A percentile compares a stretch with the other conserved stretches of the same genome.
Conservation (phyloP, 164 flowering plant genomes). For the Annona squamosa region DNA sequence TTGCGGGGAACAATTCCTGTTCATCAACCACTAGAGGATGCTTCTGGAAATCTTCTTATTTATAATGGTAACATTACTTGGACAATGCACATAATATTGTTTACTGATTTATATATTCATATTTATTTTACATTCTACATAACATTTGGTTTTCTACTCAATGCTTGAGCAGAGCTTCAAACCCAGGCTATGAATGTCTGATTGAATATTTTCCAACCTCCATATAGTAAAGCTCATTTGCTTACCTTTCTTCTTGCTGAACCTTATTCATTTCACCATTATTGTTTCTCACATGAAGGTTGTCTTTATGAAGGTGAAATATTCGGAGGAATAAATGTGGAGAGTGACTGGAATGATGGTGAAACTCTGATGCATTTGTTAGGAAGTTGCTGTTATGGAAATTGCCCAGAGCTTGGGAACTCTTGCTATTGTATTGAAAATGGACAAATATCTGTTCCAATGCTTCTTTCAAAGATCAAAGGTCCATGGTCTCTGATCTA, state of each 20-base stretch:
- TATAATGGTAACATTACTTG: conserved; percentile 54
- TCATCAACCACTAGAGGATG: conserved; percentile 68
- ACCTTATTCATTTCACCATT: background rate
- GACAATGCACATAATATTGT: no score
- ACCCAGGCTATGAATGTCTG: background rate
- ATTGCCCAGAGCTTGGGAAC: conserved; percentile 17
- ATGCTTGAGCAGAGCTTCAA: background rate
- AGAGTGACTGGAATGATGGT: conserved; percentile 53
- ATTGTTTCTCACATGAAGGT: conserved; percentile 1
- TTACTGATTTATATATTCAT: background rate
- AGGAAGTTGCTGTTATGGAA: conserved; percentile 53
- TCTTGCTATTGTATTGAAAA: conserved; percentile 15
- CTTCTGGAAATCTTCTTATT: conserved; percentile 58
- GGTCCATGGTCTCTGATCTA: conserved; percentile 95
- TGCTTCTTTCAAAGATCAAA: conserved; percentile 70
- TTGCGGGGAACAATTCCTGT: conserved; percentile 64
- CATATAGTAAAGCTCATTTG: no score
- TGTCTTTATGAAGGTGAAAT: conserved; percentile 59
- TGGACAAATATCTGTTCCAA: conserved; percentile 37
- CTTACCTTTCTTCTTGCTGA: background rate
- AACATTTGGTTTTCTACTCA: background rate
- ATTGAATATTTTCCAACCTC: background rate
- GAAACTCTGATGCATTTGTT: conserved; percentile 57
- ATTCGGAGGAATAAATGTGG: conserved; percentile 71
- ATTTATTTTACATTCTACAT: background rate